Conservation (phyloP, 129 eudicot genomes). For the Saposhnikovia divaricata region DNA sequence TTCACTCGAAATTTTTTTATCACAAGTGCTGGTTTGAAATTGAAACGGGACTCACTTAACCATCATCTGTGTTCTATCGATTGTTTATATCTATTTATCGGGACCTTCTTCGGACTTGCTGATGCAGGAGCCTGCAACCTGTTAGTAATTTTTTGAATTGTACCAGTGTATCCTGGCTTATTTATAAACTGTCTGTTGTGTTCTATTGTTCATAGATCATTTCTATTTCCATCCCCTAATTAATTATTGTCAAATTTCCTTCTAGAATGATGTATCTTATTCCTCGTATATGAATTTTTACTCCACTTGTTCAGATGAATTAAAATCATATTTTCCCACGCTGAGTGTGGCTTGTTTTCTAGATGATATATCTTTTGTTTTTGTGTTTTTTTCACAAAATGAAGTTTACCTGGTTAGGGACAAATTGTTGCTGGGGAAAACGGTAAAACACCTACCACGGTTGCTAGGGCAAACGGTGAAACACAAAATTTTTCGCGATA, state of each 20-base stretch:
- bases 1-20: neutral
- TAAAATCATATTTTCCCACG: neutral
- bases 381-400: too few species aligned
- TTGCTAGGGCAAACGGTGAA: too few species aligned
- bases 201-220: neutral
- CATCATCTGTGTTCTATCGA: neutral
- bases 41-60: neutral
- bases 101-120: conserved; percentile 1
- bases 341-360: neutral
- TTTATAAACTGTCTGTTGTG: neutral
- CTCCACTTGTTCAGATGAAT: neutral
- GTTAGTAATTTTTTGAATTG: neutral
- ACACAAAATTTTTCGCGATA: too few species aligned
- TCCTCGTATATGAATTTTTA: neutral
- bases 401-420: too few species aligned
- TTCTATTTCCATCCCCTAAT: neutral
- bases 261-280: neutral
- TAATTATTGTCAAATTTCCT: neutral
- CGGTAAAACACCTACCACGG: too few species aligned
- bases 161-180: neutral
- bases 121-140: neutral
- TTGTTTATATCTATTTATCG: neutral
- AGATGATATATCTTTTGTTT: too few species aligned
- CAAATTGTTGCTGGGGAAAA: too few species aligned
- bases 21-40: neutral